Evolutionary conservation across 108 stramenopile genomes (phyloP).

Genomic region (Nitzschia palea): DNA sequence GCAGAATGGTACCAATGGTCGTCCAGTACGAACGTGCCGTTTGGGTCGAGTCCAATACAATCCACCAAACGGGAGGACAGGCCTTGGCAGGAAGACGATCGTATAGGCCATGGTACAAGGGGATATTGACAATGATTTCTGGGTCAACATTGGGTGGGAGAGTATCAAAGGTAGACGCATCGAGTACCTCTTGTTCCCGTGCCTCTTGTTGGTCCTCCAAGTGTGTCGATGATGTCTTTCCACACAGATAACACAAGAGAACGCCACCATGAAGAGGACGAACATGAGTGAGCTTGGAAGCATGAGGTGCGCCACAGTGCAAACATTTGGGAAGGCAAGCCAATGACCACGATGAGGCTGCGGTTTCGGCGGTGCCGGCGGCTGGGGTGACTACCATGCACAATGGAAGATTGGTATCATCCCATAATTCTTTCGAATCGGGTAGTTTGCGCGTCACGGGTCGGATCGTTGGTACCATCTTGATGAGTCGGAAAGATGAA

Average conservation of each 20-base stretch:
- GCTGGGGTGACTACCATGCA: conserved; percentile 37
- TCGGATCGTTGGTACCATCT: conserved; percentile 32
- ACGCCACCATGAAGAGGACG: neutral
- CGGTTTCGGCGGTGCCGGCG: neutral
- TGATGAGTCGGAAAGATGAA: too few relatives aligned
- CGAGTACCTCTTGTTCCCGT: conserved; percentile 9
- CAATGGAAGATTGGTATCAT: conserved; percentile 52
- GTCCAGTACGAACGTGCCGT: conserved; percentile 34
- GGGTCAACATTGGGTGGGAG: neutral
- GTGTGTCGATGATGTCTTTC: conserved; percentile 21
- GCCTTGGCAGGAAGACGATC: conserved; percentile 19
- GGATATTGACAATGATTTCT: neutral
- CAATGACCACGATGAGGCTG: neutral
- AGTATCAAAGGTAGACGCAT: conserved; percentile 7
- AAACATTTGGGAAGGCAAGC: conserved; percentile 44
- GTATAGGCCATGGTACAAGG: neutral
- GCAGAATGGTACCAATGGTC: conserved; percentile 7
- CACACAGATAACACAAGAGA: conserved; percentile 51
- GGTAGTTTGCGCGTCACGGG: conserved; percentile 37
- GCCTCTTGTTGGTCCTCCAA: conserved; percentile 28
- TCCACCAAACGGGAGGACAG: conserved; percentile 62
- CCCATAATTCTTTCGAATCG: conserved; percentile 25
- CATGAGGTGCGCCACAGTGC: conserved; percentile 61
- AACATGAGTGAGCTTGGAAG: conserved; percentile 36
- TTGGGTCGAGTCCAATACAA: conserved; percentile 47